Evolutionary conservation across 257 asterid species (phyloP), one percentile per base, ranked within the genome.

Genomic region (Lavandula angustifolia): DNA sequence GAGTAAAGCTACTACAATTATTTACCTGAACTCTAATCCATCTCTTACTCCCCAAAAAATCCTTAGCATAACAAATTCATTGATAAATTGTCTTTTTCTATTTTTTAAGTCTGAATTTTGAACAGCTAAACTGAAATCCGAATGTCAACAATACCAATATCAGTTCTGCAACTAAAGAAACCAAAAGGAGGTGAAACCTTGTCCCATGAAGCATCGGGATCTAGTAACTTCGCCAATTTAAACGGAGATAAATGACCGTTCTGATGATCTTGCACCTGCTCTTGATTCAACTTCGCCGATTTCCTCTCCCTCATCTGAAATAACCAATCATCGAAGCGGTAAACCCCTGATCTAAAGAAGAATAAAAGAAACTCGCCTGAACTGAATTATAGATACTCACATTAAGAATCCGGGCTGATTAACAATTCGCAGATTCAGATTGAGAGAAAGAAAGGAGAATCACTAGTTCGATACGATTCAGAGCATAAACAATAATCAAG

Each of bases 261-360:
- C 80, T 76, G 92, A 65, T 86, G 84, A 63, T 82, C 80, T 27
- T 46, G 73, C 66, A 17, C 71, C 69, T 68, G 86, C 27, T 76
- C 78, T 41, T 27, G 62, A 76, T 78, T 80, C 64, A 64, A 73
- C 79, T 91, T 91, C 43, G 76, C 79, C 47, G 89, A 74, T 80
- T 91, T 91, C 77, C 98, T 86, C 61, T 91, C 95, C 55, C 81
- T 91, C 96, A 92, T 85, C 72, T 65, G 72, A 57, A 71, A 50
- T 75, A 38, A 49, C 32, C 54, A 34, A 66, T 48, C 37, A 60
- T 4, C 5, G 53, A 54, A 51, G 65, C 22, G 73, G 37, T 62
- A 1, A 52, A 34, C 3, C 68, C 57, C 68, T 33, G 12, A 40
- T 16, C 29, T 44, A 3, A 12, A 27, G 17, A 22, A 54, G 11